A percentile compares a stretch with the other conserved stretches of the same genome.
Conservation (phyloP, 305 asterid species). For the Fraxinus greggii region DNA sequence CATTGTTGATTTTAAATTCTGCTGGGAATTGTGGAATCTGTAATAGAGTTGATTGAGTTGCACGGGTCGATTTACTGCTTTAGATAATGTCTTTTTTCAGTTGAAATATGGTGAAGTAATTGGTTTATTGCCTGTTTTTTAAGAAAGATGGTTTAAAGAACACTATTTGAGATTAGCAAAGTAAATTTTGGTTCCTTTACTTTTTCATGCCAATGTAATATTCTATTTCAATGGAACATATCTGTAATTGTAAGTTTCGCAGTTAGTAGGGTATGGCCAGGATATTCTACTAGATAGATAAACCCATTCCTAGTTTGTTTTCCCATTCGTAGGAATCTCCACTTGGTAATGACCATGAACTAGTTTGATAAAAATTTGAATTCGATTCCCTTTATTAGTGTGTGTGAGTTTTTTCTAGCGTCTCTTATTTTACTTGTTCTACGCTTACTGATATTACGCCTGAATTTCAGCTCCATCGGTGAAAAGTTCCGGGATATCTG, state of each 20-base stretch:
- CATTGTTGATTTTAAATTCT: not conserved
- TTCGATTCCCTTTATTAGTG: not conserved
- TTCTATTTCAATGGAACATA: not conserved
- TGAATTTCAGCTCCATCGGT: slow-evolving; percentile 62
- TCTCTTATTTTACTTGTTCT: not conserved
- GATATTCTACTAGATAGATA: not conserved
- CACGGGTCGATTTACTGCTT: not conserved
- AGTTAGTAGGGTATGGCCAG: not conserved
- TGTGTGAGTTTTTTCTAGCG: not conserved
- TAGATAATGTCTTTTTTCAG: not conserved
- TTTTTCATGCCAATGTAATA: slow-evolving; percentile 1
- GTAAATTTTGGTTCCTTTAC: not conserved
- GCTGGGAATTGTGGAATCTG: slow-evolving; percentile 3
- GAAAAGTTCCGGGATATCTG: slow-evolving; percentile 50
- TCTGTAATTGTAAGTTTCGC: not conserved
- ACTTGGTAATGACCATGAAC: not conserved
- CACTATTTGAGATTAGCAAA: slow-evolving; percentile 4
- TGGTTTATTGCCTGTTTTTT: slow-evolving; percentile 13
- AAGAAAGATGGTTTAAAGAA: not conserved
- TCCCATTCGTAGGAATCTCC: not conserved
- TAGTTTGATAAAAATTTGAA: not conserved
- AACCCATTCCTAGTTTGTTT: not conserved
- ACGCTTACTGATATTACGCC: slow-evolving; percentile 25
- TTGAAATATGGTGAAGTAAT: not conserved
- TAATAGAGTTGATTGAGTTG: not conserved